These are phyloP conservation scores for Xylariaceae sp. DNA, from an alignment of 2,329 filamentous ascomycete genomes.

Conservation along the genomic window DNA sequence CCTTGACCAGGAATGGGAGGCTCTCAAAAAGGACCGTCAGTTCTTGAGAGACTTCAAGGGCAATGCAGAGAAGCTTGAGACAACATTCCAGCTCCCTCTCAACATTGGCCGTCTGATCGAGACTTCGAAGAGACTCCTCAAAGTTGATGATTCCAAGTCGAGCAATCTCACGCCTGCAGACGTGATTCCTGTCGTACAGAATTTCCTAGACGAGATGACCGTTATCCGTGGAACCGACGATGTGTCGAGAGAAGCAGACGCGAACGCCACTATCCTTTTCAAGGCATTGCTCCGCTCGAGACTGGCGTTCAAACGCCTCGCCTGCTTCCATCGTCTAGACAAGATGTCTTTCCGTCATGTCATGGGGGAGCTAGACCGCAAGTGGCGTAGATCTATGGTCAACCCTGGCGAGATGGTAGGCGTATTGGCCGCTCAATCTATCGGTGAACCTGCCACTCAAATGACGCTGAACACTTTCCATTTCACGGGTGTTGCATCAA, in stretches of 20 bases:
- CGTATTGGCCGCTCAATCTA: slow-evolving; percentile 94
- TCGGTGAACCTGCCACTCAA: slow-evolving; percentile 96
- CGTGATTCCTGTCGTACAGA: slow-evolving; percentile 74
- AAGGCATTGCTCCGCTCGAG: slow-evolving; percentile 87
- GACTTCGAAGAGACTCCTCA: slow-evolving; percentile 84
- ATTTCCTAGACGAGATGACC: slow-evolving; percentile 70
- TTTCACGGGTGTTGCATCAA: slow-evolving; percentile 98
- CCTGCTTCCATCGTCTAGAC: slow-evolving; percentile 79
- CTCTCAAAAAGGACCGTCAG: slow-evolving; percentile 68
- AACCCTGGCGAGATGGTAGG: slow-evolving; percentile 98
- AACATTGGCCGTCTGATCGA: slow-evolving; percentile 90
- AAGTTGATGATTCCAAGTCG: slow-evolving; percentile 77
- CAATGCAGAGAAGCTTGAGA: slow-evolving; percentile 65
- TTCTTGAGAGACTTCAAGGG: slow-evolving; percentile 67
- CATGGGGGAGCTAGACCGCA: slow-evolving; percentile 81
- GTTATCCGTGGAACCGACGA: slow-evolving; percentile 82
- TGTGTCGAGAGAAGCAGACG: slow-evolving; percentile 81
- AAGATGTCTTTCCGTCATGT: slow-evolving; percentile 91
- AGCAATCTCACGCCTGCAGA: slow-evolving; percentile 88
- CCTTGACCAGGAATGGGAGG: slow-evolving; percentile 84
- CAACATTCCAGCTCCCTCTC: slow-evolving; percentile 85
- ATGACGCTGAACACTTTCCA: slow-evolving; percentile 99
- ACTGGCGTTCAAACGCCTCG: slow-evolving; percentile 88
- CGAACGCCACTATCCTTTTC: slow-evolving; percentile 84
- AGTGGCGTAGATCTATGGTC: slow-evolving; percentile 81